phyloP scores from a whole-genome alignment of 192 early-diverging fungal species.

The Rhizophagus clarus region DNA sequence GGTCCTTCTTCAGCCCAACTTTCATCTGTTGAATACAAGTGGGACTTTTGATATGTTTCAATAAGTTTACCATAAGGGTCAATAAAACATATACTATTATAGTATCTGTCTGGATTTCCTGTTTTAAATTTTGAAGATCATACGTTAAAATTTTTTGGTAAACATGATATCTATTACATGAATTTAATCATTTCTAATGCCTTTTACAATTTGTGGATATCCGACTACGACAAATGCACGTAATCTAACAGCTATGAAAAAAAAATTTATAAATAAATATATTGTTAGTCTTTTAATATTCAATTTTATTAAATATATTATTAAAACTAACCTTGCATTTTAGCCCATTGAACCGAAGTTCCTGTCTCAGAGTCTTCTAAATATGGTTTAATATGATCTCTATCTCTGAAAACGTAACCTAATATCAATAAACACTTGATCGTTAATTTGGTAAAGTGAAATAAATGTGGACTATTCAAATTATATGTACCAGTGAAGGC shows the following conservation, averaged over 20 bases:
- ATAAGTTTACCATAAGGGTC: slow-evolving; percentile 52
- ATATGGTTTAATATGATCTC: slow-evolving; percentile 60
- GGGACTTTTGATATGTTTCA: slow-evolving; percentile 68
- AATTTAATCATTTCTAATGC: slow-evolving; percentile 12
- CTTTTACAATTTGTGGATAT: slow-evolving; percentile 58
- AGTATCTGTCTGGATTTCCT: slow-evolving; percentile 43
- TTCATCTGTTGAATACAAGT: slow-evolving; percentile 73
- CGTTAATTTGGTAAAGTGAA: background rate
- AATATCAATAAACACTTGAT: background rate
- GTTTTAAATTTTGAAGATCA: background rate
- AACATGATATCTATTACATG: background rate
- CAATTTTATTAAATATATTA: background rate
- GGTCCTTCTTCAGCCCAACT: slow-evolving; percentile 73
- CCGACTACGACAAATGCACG: slow-evolving; percentile 65
- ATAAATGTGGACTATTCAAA: background rate
- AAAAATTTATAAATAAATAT: background rate
- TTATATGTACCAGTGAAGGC: slow-evolving; percentile 65
- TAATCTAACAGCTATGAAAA: slow-evolving; percentile 50
- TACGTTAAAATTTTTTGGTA: background rate
- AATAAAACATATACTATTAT: slow-evolving; percentile 67
- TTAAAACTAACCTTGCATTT: slow-evolving; percentile 51
- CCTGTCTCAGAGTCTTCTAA: slow-evolving; percentile 60
- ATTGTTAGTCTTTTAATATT: background rate
- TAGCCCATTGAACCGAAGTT: slow-evolving; percentile 63
- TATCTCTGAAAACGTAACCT: slow-evolving; percentile 69